Conservation (phyloP, 2,329 filamentous ascomycete species). For the Huntiella abstrusa region DNA sequence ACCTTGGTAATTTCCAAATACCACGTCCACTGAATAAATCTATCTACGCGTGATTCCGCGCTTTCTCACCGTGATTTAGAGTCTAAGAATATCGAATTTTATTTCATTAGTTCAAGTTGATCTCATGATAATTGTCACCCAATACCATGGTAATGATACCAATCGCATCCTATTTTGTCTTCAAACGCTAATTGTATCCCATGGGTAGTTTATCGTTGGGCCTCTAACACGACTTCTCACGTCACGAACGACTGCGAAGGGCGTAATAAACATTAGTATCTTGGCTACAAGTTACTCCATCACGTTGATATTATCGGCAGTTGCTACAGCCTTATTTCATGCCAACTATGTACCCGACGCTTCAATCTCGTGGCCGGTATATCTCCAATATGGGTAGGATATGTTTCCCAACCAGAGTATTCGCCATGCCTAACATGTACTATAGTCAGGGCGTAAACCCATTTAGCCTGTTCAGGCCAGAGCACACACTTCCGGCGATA, state of each 20-base stretch:
- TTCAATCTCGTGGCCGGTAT: constrained; percentile 30
- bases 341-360: constrained; percentile 37
- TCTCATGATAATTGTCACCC: not conserved
- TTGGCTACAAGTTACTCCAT: constrained; percentile 22
- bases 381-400: constrained; percentile 39
- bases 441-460: constrained; percentile 30
- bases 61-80: too few relatives aligned
- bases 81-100: too few relatives aligned
- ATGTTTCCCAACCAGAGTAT: not conserved
- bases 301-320: constrained; percentile 28
- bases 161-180: too few relatives aligned
- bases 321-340: constrained; percentile 34
- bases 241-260: constrained; percentile 31
- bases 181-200: too few relatives aligned
- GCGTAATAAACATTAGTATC: constrained; percentile 28
- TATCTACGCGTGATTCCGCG: too few relatives aligned
- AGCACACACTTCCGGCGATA: constrained; percentile 36
- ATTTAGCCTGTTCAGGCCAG: constrained; percentile 30
- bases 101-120: too few relatives aligned
- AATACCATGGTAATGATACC: too few relatives aligned
- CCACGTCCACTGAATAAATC: too few relatives aligned
- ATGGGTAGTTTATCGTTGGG: not conserved
- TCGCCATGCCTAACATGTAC: not conserved
- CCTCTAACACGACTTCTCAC: constrained; percentile 16
- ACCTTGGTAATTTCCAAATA: too few relatives aligned